Conservation (phyloP, 768 basidiomycete species). For the Lactarius sanguifluus region DNA sequence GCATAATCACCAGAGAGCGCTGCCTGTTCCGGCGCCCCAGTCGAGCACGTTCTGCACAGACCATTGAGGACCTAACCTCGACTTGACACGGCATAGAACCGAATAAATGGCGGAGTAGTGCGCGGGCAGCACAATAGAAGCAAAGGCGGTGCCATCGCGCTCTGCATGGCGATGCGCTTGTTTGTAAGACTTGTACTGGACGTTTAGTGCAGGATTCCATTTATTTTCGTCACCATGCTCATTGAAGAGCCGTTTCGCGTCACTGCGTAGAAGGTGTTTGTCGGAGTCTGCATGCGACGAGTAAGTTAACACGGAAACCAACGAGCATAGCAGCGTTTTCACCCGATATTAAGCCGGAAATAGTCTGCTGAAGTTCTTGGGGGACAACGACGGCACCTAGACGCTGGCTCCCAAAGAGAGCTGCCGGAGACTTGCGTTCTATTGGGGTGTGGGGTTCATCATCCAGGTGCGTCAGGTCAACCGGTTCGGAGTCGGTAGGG, state of each 20-base stretch:
- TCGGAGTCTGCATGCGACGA: conserved; percentile 49
- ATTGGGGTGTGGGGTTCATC: conserved; percentile 39
- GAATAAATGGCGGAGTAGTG: conserved; percentile 79
- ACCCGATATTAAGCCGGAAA: conserved; percentile 70
- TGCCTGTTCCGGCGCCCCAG: conserved; percentile 83
- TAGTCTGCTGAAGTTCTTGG: conserved; percentile 63
- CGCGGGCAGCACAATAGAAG: conserved; percentile 79
- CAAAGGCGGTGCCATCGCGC: conserved; percentile 82
- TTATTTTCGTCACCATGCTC: conserved; percentile 38
- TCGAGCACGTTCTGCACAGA: conserved; percentile 64
- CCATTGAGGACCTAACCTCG: conserved; percentile 64
- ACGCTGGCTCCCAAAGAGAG: conserved; percentile 71
- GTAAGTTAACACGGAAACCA: not conserved
- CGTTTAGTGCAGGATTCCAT: conserved; percentile 60
- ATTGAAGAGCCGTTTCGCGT: conserved; percentile 70
- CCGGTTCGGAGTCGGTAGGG: conserved; percentile 36
- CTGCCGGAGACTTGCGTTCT: conserved; percentile 75
- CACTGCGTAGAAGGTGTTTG: conserved; percentile 62
- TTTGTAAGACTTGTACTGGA: conserved; percentile 57
- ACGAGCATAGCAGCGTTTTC: conserved; percentile 24
- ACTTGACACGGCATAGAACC: conserved; percentile 68
- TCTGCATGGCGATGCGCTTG: conserved; percentile 59
- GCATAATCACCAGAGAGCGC: conserved; percentile 68
- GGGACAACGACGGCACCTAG: conserved; percentile 75
- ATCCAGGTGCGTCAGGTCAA: conserved; percentile 35